Conservation (phyloP, 441 rosid species). For the Adansonia rubrostipa region DNA sequence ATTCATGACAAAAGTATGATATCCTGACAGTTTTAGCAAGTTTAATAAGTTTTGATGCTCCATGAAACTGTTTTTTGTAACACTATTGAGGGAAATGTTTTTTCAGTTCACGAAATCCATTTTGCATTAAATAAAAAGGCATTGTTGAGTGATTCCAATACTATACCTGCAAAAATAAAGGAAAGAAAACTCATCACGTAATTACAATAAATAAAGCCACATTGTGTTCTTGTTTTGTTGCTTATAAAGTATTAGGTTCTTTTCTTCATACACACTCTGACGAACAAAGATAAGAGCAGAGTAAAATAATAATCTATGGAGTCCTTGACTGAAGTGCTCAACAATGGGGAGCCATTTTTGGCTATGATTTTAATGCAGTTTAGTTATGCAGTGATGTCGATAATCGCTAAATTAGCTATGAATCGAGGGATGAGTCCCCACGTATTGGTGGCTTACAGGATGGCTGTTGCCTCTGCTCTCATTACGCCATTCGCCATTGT, state of each 20-base stretch:
- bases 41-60: constrained; percentile 4
- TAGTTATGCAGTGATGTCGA: constrained; percentile 21
- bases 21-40: neutral
- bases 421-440: constrained; percentile 28
- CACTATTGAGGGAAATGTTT: neutral
- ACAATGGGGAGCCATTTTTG: constrained; percentile 16
- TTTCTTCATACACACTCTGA: neutral
- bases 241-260: neutral
- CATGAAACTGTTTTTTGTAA: constrained; percentile 2
- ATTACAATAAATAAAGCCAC: neutral
- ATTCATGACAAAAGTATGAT: constrained; percentile 14
- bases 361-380: constrained; percentile 17
- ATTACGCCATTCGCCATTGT: constrained; percentile 25
- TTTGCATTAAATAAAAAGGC: neutral
- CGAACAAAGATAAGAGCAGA: neutral
- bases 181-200: constrained; percentile 5
- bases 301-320: neutral
- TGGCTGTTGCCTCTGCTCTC: constrained; percentile 15
- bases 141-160: constrained; percentile 4
- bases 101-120: neutral
- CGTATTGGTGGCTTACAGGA: constrained; percentile 23
- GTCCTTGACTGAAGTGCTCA: constrained; percentile 3
- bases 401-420: constrained; percentile 1
- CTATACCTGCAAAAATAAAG: neutral
- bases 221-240: neutral